Conservation (phyloP, 768 basidiomycete genomes). For the Boletus patriciae region DNA sequence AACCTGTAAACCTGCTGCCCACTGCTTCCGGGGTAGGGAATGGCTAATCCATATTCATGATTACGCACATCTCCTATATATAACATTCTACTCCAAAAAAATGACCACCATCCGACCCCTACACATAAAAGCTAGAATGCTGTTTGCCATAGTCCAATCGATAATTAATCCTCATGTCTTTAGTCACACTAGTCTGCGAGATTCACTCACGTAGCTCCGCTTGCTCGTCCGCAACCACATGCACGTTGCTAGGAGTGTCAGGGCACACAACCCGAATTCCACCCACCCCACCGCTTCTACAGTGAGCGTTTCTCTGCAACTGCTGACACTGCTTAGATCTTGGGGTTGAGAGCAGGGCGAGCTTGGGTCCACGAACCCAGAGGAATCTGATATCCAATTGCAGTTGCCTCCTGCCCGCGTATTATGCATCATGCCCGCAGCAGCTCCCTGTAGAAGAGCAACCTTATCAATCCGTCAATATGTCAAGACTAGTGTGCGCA, state of each 20-base stretch:
- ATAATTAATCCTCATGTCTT: slow-evolving; percentile 21
- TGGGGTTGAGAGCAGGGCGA: slow-evolving; percentile 25
- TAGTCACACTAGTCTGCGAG: slow-evolving; percentile 43
- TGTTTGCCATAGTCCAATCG: slow-evolving; percentile 18
- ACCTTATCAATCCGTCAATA: neutral
- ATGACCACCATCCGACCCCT: neutral
- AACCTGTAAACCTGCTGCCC: neutral
- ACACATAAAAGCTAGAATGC: slow-evolving; percentile 38
- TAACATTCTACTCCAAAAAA: neutral
- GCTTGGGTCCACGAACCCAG: slow-evolving; percentile 26
- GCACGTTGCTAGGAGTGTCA: slow-evolving; percentile 57
- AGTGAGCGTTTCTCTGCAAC: slow-evolving; percentile 71
- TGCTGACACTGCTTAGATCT: slow-evolving; percentile 32
- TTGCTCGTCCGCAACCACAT: slow-evolving; percentile 46
- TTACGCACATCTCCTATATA: neutral
- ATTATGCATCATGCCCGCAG: slow-evolving; percentile 65
- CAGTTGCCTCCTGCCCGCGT: slow-evolving; percentile 64
- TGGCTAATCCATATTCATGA: slow-evolving; percentile 21
- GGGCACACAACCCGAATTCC: slow-evolving; percentile 60
- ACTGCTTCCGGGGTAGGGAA: neutral
- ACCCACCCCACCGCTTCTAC: slow-evolving; percentile 78
- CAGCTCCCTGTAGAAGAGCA: slow-evolving; percentile 51
- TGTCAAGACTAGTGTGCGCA: slow-evolving; percentile 3
- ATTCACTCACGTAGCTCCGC: slow-evolving; percentile 43
- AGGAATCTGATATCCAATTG: slow-evolving; percentile 43